Percentiles rank a stretch among this genome's conserved stretches.
phyloP scores from a whole-genome alignment of 805 yeast species.

The Yamadazyma philogaea region DNA sequence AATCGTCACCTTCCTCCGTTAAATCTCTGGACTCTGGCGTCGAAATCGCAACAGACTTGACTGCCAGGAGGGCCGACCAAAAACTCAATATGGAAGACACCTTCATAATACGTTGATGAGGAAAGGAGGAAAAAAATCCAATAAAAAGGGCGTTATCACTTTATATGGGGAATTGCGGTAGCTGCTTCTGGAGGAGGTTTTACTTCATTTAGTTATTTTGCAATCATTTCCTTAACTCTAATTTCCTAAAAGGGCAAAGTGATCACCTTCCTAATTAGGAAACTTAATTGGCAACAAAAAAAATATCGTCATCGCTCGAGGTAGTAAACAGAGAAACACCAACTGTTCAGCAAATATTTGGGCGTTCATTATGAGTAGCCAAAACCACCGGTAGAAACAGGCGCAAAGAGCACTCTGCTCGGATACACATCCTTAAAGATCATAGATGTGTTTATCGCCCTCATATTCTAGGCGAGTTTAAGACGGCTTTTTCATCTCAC shows the following conservation, averaged over 20 bases:
- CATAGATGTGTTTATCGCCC: no score
- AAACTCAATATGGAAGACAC: slow-evolving; percentile 1
- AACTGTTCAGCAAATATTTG: no score
- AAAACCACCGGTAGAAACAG: no score
- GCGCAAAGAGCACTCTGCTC: no score
- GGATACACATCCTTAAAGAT: no score
- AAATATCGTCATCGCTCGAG: no score
- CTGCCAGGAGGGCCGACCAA: slow-evolving; percentile 3
- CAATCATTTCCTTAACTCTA: slow-evolving; percentile 1
- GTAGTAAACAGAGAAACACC: background rate
- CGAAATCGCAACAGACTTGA: slow-evolving; percentile 2
- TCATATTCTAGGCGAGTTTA: no score
- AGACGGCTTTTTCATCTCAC: no score
- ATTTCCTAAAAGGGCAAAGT: slow-evolving; percentile 7
- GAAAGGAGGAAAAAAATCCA: background rate
- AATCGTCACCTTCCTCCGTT: background rate
- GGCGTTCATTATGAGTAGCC: no score
- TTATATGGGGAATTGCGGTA: slow-evolving; percentile 1
- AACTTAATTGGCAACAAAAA: slow-evolving; percentile 6
- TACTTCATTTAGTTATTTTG: slow-evolving; percentile 8
- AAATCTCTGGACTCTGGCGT: background rate
- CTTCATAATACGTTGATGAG: background rate
- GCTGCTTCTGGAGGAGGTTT: background rate
- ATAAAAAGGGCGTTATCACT: no score
- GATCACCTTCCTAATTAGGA: slow-evolving; percentile 8